Evolutionary conservation across 129 eudicot genomes (phyloP).

Genomic region (Artemisia annua): DNA sequence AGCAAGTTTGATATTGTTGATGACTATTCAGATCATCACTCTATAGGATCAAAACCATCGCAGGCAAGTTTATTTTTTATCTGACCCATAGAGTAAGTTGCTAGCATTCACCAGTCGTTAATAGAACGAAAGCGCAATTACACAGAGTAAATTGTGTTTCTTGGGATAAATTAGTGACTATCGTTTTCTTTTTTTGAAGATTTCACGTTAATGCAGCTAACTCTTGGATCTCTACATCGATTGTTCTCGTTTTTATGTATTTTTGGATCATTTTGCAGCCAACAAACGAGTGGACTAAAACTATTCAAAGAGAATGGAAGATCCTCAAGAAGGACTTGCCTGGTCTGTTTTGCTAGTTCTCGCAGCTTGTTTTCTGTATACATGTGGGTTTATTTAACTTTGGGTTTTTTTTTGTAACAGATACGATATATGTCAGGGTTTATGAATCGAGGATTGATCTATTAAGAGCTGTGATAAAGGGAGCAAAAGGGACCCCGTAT

Average conservation of each 20-base stretch:
- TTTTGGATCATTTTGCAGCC: conserved; percentile 36
- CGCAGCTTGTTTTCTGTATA: neutral
- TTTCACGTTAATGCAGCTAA: no score
- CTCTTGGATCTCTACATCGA: neutral
- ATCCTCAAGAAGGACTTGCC: conserved; percentile 68
- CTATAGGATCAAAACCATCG: conserved; percentile 17
- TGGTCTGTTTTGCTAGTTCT: conserved; percentile 40
- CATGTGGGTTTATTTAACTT: neutral
- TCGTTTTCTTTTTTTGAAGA: no score
- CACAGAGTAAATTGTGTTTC: no score
- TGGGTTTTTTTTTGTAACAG: conserved; percentile 35
- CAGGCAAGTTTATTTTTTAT: conserved; percentile 40
- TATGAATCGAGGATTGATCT: conserved; percentile 92
- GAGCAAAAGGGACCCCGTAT: conserved; percentile 94
- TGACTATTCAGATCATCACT: conserved; percentile 68
- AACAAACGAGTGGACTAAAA: conserved; percentile 56
- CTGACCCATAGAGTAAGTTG: neutral
- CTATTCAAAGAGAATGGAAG: conserved; percentile 80
- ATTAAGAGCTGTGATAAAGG: conserved; percentile 78
- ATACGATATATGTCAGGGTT: conserved; percentile 70
- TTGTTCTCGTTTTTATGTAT: neutral
- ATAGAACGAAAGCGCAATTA: no score
- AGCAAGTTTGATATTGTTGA: conserved; percentile 71
- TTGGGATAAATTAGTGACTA: no score
- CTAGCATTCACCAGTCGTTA: no score